Conservation (phyloP, 148 eudicot genomes). For the Euryodendron excelsum region DNA sequence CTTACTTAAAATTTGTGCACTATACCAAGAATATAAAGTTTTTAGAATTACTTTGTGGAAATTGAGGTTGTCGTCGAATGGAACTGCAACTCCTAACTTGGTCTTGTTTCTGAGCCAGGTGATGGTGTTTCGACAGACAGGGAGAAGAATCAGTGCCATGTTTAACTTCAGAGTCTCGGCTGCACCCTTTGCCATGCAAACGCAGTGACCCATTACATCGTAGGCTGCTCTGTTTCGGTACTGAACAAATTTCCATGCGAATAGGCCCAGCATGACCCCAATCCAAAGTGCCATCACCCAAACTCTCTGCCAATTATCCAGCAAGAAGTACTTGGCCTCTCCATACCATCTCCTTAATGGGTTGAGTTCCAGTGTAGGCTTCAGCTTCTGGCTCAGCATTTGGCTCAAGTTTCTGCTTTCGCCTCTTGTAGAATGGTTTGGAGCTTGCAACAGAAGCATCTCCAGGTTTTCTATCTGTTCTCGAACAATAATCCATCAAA, state of each 20-base stretch:
- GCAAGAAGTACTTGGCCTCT: conserved; percentile 35
- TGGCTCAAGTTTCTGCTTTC: conserved; percentile 51
- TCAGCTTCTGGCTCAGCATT: conserved; percentile 55
- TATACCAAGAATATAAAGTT: too few relatives aligned
- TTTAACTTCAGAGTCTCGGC: conserved; percentile 57
- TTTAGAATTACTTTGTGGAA: conserved; percentile 42
- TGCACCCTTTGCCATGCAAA: conserved; percentile 52
- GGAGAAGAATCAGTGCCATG: conserved; percentile 54
- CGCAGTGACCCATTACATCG: conserved; percentile 45
- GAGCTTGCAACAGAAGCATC: conserved; percentile 52
- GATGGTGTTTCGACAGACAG: conserved; percentile 56
- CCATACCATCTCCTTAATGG: conserved; percentile 28
- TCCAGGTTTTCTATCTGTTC: conserved; percentile 53
- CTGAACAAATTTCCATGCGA: conserved; percentile 39
- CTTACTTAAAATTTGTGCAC: too few relatives aligned
- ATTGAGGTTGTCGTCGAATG: conserved; percentile 60
- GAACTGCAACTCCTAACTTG: conserved; percentile 44
- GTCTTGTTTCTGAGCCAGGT: conserved; percentile 63
- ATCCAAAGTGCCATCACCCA: conserved; percentile 58
- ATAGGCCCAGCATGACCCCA: conserved; percentile 37
- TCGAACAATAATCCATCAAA: not conserved
- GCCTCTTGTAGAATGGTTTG: conserved; percentile 28
- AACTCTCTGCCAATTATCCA: conserved; percentile 48
- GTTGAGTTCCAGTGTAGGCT: conserved; percentile 25
- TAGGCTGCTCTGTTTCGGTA: conserved; percentile 35